Evolutionary conservation across 805 yeast species (phyloP).

Genomic region (Saccharomyces eubayanus): DNA sequence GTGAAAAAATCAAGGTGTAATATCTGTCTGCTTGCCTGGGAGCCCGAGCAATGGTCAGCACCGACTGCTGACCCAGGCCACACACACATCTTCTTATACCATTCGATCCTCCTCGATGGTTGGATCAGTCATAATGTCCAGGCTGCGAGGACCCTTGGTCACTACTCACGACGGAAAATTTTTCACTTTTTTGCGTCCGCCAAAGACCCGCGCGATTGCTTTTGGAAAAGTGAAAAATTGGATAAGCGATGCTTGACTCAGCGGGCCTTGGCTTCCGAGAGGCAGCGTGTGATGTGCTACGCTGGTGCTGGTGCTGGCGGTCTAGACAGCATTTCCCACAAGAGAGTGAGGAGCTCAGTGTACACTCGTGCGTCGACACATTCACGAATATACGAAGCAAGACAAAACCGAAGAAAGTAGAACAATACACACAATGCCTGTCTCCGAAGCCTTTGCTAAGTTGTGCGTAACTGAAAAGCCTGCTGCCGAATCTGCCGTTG

Average conservation of each 20-base stretch:
- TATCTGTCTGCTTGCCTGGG: neutral
- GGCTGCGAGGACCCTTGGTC: neutral
- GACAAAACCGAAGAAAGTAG: neutral
- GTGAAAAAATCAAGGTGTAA: neutral
- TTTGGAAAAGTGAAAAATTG: neutral
- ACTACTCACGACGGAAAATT: neutral
- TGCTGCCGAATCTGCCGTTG: constrained; percentile 38
- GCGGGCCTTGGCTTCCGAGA: neutral
- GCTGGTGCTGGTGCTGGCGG: neutral
- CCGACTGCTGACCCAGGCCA: neutral
- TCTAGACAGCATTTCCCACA: neutral
- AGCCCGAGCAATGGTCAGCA: neutral
- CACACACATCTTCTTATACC: neutral
- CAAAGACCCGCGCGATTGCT: neutral
- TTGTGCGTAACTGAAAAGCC: constrained; percentile 50
- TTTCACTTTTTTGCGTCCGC: neutral
- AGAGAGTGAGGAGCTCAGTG: neutral
- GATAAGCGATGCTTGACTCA: neutral
- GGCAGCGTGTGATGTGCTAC: neutral
- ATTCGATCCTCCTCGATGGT: neutral
- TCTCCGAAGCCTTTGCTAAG: constrained; percentile 59
- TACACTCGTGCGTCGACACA: neutral
- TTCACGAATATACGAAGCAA: neutral
- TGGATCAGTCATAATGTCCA: neutral
- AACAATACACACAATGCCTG: constrained; percentile 39